Evolutionary conservation across 139 green algal species (phyloP).

Genomic region (Asterochloris sp.): DNA sequence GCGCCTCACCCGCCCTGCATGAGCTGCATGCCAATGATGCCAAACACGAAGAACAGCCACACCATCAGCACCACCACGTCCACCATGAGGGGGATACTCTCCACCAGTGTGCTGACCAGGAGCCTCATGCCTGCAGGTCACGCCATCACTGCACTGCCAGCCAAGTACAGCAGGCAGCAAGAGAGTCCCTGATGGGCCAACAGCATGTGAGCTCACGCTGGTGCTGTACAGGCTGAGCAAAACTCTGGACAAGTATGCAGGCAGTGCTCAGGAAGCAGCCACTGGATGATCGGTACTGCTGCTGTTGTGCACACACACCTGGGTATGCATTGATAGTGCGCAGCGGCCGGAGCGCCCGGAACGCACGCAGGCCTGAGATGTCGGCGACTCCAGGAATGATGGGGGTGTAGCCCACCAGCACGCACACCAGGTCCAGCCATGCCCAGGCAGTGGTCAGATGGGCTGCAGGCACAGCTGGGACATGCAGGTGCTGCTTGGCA

Average conservation of each 20-base stretch:
- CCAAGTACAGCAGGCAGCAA: no score
- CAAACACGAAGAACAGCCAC: conserved; percentile 74
- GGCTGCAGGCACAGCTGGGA: conserved; percentile 28
- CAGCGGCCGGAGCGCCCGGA: conserved; percentile 69
- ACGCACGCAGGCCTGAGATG: conserved; percentile 51
- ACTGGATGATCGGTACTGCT: no score
- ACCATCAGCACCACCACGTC: conserved; percentile 65
- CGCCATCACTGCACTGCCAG: conserved; percentile 15
- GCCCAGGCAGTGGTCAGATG: conserved; percentile 55
- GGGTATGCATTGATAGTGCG: conserved; percentile 25
- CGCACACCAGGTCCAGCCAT: conserved; percentile 54
- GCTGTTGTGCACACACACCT: no score
- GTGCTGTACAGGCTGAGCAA: no score
- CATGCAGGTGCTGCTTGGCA: neutral
- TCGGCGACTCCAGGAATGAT: conserved; percentile 31
- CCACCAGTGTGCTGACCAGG: conserved; percentile 64
- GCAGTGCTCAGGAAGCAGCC: no score
- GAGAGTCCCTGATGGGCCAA: no score
- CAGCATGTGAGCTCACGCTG: no score
- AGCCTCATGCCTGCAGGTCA: conserved; percentile 34
- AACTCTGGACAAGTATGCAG: no score
- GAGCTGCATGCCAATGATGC: conserved; percentile 66
- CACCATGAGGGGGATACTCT: conserved; percentile 63
- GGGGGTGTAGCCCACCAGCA: conserved; percentile 35
- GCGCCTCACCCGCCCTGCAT: conserved; percentile 43